Evolutionary conservation across 129 eudicot genomes (phyloP), one percentile per base, ranked within the genome.

Genomic region (Flaveria brownii): DNA sequence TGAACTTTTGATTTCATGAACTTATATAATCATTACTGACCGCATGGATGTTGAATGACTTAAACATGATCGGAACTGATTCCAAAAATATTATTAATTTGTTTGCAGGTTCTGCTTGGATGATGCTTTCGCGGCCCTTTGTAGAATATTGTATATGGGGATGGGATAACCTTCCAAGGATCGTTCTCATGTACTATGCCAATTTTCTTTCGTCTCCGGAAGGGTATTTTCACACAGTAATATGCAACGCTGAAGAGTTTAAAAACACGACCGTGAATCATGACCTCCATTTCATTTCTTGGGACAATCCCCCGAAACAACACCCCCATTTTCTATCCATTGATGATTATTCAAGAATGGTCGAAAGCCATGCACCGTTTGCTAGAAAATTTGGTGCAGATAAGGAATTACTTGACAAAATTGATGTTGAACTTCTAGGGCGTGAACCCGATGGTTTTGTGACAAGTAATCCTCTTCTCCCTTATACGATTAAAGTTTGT

Each of bases 281-380:
- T 14, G 93, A 91, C 64, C 93, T 91, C 70, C 96, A 91, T 77
- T 91, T 86, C 80, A 91, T 91, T 30, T 91, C 91, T 11, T 88
- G 96, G 96, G 93, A 88, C 63, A 88, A 82, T 54, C 96, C 96
- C 25, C 96, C 96, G 0, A 90, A 87, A 76, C 96, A 91, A 72
- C 96, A 91, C 56, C 96, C 96, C 0, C 93, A 88, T 82, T 85
- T 85, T 74, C 93, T 88, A 57, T 73, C 86, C 33, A 59, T 70
- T 33, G 79, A 78, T 28, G 93, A 91, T 71, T 86, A 81, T 20
- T 82, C 82, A 46, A 84, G 77, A 73, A 91, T 91, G 91, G 84
- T 88, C 11, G 90, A 83, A 62, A 91, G 96, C 81, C 85, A 91
- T 73, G 89, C 91, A 9, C 88, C 96, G 0, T 91, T 91, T 51